Conservation (phyloP, 768 basidiomycete genomes). For the Pleurotus giganteus region DNA sequence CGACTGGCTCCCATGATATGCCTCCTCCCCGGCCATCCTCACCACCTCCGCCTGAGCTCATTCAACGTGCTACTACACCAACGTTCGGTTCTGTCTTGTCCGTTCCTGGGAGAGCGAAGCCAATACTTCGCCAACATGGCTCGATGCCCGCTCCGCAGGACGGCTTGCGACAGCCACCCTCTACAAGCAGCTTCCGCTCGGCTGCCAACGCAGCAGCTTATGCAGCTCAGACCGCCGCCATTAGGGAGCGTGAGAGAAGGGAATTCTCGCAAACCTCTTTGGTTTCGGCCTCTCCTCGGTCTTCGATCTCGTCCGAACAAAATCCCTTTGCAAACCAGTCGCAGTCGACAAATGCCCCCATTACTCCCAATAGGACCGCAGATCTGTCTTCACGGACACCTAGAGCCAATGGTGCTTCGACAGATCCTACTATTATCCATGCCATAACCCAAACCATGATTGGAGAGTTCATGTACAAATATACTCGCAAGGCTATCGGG, state of each 20-base stretch:
- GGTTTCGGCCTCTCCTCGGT: constrained; percentile 72
- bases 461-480: constrained; percentile 97
- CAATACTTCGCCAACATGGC: constrained; percentile 59
- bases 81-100: constrained; percentile 66
- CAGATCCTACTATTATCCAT: constrained; percentile 90
- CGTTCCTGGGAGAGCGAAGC: constrained; percentile 45
- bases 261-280: constrained; percentile 71
- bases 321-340: constrained; percentile 45
- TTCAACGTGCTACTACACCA: constrained; percentile 88
- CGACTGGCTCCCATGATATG: constrained; percentile 47
- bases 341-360: constrained; percentile 34
- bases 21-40: constrained; percentile 89
- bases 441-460: constrained; percentile 99
- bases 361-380: constrained; percentile 45
- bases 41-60: constrained; percentile 89
- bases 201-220: constrained; percentile 59
- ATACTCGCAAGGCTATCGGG: constrained; percentile 85
- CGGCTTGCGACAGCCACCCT: constrained; percentile 67
- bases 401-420: constrained; percentile 43
- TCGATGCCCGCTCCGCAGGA: constrained; percentile 70
- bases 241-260: constrained; percentile 50
- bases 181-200: constrained; percentile 82
- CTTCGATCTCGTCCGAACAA: constrained; percentile 81
- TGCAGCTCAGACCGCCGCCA: constrained; percentile 39
- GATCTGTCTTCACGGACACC: constrained; percentile 40